Evolutionary conservation across 1,139 yeast genomes (phyloP), one percentile per base, ranked within the genome.

Genomic region (Hemisphaericaspora subhashii): DNA sequence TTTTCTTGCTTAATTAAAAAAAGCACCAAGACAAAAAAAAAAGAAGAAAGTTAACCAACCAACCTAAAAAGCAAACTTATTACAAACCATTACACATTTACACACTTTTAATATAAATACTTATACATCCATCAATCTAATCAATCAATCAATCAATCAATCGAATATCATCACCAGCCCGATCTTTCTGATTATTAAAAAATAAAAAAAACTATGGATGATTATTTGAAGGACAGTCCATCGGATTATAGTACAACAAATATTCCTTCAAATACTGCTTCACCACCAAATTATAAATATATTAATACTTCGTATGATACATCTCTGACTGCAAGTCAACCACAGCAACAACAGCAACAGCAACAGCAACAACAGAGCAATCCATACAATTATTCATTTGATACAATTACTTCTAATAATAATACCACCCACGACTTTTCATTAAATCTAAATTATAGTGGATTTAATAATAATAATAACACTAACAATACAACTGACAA

Each of bases 191-290:
- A 15, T 18, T 17, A 33, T 17, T 3, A 24, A 18, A 31, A 18
- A 30, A 5, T 5, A 6, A 11, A 5, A 16, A 29, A n/a, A 11
- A 29, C 22, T 15, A 67, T 67, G 73, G 72, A 66, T 35, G 68
- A 66, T 39, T 67, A 51, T 46, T 57, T 66, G 41, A 65, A 58
- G 41, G 71, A 66, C 36, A 64, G 72, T 53, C 71, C 72, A 13
- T 53, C 64, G 34, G 69, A 64, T 41, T 51, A 45, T 31, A 38
- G 43, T 30, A 18, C 21, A 8, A 9, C 15, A n/a, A 36, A 36
- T 15, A 29, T 27, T 37, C 37, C 51, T 29, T 35, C 31, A 8
- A 36, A 29, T 37, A 38, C 44, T 23, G 41, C 36, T n/a, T 40
- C 43, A 21, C 27, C 27, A 12, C 38, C 44, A 8, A 38, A 27